Conservation (phyloP, 2,329 filamentous ascomycete genomes). For the Kalmusia sp. region DNA sequence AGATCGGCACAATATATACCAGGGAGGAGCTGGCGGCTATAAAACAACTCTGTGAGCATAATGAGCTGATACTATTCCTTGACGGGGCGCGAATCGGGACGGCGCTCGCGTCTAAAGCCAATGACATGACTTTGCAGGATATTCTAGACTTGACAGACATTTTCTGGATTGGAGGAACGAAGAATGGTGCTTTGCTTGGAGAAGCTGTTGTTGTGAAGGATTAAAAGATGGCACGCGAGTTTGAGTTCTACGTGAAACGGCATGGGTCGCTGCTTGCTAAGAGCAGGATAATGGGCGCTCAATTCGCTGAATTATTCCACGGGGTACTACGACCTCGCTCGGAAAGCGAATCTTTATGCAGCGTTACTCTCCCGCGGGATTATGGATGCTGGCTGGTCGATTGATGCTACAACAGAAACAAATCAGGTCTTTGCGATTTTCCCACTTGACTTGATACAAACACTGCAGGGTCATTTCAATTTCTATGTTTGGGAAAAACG, state of each 20-base stretch:
- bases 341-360: not conserved
- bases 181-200: slow-evolving; percentile 10
- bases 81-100: slow-evolving; percentile 6
- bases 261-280: slow-evolving; percentile 8
- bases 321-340: not conserved
- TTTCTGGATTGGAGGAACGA: slow-evolving; percentile 13
- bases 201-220: slow-evolving; percentile 12
- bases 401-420: not conserved
- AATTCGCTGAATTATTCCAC: not conserved
- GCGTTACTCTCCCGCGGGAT: not conserved
- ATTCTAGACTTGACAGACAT: slow-evolving; percentile 4
- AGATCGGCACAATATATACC: slow-evolving; percentile 8
- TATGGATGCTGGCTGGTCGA: not conserved
- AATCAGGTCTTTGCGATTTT: slow-evolving; percentile 4
- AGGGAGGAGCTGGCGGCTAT: slow-evolving; percentile 4
- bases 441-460: not conserved
- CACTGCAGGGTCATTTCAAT: not conserved
- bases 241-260: slow-evolving; percentile 9
- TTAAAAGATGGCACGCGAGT: not conserved
- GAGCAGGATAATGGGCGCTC: not conserved
- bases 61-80: not conserved
- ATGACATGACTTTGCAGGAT: slow-evolving; percentile 6
- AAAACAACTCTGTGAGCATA: not conserved
- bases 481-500: slow-evolving; percentile 1
- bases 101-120: not conserved